phyloP scores from a whole-genome alignment of 805 yeast genomes.

The Wickerhamiella shivajii region DNA sequence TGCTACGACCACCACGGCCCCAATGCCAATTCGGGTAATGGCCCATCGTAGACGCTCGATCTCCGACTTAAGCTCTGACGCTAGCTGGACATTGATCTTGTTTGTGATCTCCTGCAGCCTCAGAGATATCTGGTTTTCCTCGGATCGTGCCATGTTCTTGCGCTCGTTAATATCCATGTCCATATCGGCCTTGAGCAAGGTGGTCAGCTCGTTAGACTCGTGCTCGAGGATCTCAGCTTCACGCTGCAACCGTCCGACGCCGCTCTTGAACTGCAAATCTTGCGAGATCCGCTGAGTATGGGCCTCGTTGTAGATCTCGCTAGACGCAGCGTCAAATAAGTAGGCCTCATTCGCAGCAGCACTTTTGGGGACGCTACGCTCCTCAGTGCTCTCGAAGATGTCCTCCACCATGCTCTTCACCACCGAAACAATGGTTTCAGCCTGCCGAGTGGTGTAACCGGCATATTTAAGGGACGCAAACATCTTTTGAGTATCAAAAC shows the following conservation, averaged over 20 bases:
- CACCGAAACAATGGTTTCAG: conserved; percentile 40
- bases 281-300: conserved; percentile 57
- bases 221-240: conserved; percentile 61
- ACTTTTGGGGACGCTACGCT: conserved; percentile 30
- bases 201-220: conserved; percentile 50
- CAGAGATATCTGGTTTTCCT: conserved; percentile 51
- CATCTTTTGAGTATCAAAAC: conserved; percentile 50
- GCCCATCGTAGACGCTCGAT: conserved; percentile 89
- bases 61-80: conserved; percentile 69
- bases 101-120: conserved; percentile 71
- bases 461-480: conserved; percentile 37
- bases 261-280: conserved; percentile 48
- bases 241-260: conserved; percentile 54
- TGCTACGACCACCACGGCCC: conserved; percentile 56
- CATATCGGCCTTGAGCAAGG: conserved; percentile 54
- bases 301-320: conserved; percentile 69
- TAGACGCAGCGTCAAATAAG: conserved; percentile 80
- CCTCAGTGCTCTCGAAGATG: conserved; percentile 23
- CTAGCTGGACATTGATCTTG: conserved; percentile 67
- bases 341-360: conserved; percentile 82
- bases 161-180: conserved; percentile 78
- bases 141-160: conserved; percentile 65
- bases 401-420: conserved; percentile 26
- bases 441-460: conserved; percentile 49
- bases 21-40: conserved; percentile 73